Base-by-base conservation (phyloP, 2,329 filamentous ascomycete species). In the Neobulgaria alba region DNA sequence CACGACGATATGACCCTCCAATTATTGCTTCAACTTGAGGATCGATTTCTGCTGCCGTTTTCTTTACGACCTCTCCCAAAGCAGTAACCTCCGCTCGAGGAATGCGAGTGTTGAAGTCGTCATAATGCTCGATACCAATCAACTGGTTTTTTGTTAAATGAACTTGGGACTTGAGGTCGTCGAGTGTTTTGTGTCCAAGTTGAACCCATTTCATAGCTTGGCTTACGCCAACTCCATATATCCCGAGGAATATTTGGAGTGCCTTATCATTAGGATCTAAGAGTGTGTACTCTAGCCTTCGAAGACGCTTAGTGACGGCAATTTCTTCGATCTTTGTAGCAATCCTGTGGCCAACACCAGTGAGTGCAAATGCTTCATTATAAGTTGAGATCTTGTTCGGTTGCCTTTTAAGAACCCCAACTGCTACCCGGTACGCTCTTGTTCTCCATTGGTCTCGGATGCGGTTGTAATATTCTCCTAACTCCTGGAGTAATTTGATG, bases 261-360 rank as follows among this genome's bases (percentile, higher is more conserved):
- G 76, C 63, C 12, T 69, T 63, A 48, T 87, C 77, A n/a, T 71
- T 67, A 0, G 82, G 75, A 34, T 93, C 82, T 3, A 69, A 62
- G 40, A 74, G 72, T 0, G 83, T 76, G 52, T 80, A 77, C 23
- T 94, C 82, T 0, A 95, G 70, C 29, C 82, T 73, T 31, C 73
- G 73, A 1, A 95, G 72, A 18, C 71, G 69, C 53, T 86, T 74
- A 0, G 86, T 95, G 29, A 71, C 69, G 2, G 78, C 85, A 32
- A 95, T 94, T 57, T 95, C 90, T 54, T 92, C 85, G 48, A 96
- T 92, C 60, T 95, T 95, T 18, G 74, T 68, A 0, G 88, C 88
- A 1, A 95, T 66, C 1, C 85, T 73, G 9, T 68, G 54, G 5
- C 89, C 89, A 26, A 95, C 78, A 43, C 71, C 73, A 1, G 78